A percentile compares a stretch with the other conserved stretches of the same genome.
phyloP scores from a whole-genome alignment of 352 stramenopile species.

The Saprolegnia parasitica region DNA sequence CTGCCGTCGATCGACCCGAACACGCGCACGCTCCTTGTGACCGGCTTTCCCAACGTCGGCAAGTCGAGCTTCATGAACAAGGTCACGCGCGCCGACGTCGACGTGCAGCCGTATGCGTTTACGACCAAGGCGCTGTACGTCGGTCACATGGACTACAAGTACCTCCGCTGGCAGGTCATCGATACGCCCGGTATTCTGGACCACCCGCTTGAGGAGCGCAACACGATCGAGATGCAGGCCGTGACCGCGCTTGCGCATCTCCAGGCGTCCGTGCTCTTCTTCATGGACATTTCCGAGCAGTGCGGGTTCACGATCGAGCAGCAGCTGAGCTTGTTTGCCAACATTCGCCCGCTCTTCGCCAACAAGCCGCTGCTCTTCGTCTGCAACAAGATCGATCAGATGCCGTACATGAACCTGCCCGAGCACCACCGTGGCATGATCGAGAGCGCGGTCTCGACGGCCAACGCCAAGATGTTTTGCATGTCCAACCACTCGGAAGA shows the following conservation, averaged over 20 bases:
- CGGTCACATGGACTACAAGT: slow-evolving; percentile 99
- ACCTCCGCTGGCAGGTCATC: slow-evolving; percentile 99
- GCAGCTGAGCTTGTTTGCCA: slow-evolving; percentile 95
- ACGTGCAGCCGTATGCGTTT: slow-evolving; percentile 99
- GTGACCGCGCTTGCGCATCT: slow-evolving; percentile 99
- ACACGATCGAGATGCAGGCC: slow-evolving; percentile 99
- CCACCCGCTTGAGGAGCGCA: slow-evolving; percentile 98
- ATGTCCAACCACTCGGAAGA: slow-evolving; percentile 99
- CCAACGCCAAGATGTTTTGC: slow-evolving; percentile 91
- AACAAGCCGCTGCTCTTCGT: slow-evolving; percentile 99
- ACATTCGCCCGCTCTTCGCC: slow-evolving; percentile 98
- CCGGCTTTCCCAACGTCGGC: slow-evolving; percentile 99
- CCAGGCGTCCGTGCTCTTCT: slow-evolving; percentile 98
- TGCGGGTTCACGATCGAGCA: slow-evolving; percentile 99
- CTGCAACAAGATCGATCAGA: slow-evolving; percentile 98
- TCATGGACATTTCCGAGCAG: slow-evolving; percentile 99
- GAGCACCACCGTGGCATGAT: slow-evolving; percentile 77
- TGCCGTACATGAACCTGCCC: slow-evolving; percentile 89
- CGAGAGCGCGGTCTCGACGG: slow-evolving; percentile 58
- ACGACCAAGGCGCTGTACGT: slow-evolving; percentile 99
- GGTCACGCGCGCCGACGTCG: slow-evolving; percentile 98
- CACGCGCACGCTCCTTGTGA: slow-evolving; percentile 97
- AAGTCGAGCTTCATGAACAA: slow-evolving; percentile 99
- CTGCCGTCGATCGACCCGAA: slow-evolving; percentile 99
- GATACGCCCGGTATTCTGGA: slow-evolving; percentile 99